Conservation (phyloP, 2,329 filamentous ascomycete genomes). For the Xylariales sp. region DNA sequence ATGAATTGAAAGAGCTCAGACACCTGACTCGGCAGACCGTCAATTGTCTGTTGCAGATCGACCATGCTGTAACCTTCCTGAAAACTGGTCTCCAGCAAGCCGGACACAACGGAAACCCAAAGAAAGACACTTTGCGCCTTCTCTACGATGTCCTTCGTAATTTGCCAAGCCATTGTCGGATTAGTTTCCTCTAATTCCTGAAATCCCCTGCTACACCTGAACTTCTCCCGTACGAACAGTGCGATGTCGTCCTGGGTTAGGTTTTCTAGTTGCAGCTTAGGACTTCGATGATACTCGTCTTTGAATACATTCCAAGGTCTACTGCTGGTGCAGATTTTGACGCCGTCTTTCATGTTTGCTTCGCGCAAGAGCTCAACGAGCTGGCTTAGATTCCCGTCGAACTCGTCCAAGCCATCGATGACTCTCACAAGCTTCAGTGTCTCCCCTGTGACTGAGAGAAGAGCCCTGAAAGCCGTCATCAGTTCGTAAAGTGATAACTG, state of each 20-base stretch:
- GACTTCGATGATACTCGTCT: not conserved
- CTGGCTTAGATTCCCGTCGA: not conserved
- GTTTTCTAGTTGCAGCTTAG: not conserved
- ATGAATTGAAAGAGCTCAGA: not conserved
- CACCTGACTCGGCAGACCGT: not conserved
- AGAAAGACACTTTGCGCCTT: not conserved
- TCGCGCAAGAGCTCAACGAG: not conserved
- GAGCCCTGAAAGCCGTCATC: slow-evolving; percentile 23
- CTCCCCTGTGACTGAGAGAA: slow-evolving; percentile 24
- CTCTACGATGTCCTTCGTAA: not conserved
- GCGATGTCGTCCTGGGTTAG: not conserved
- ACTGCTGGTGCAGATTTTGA: not conserved
- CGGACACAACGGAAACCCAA: not conserved
- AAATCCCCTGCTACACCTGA: not conserved
- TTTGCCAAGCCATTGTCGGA: not conserved
- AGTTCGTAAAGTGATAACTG: slow-evolving; percentile 19
- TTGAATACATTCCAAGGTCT: not conserved
- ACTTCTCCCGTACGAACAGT: not conserved
- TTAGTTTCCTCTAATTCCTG: not conserved
- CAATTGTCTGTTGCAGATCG: not conserved
- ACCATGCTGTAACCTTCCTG: not conserved
- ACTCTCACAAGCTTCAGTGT: slow-evolving; percentile 21
- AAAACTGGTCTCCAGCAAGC: not conserved
- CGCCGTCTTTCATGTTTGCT: not conserved
- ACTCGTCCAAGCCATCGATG: slow-evolving; percentile 26